These are phyloP conservation scores for Candida ascalaphidarum DNA, from an alignment of 805 yeast genomes.

Conservation along the genomic window DNA sequence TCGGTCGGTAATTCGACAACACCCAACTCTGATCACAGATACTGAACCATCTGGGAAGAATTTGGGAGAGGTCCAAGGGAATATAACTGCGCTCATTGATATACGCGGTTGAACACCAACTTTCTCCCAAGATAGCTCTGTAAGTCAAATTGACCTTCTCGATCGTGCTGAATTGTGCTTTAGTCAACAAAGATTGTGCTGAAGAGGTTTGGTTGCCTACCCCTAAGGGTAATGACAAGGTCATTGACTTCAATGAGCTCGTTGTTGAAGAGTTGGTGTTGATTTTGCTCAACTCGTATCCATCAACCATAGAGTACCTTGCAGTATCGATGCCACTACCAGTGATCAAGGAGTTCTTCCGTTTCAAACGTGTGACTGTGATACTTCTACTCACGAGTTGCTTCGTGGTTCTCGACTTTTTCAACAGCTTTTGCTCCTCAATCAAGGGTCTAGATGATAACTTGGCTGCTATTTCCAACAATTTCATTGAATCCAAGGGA, in stretches of 20 bases:
- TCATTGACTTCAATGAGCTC: slow-evolving; percentile 29
- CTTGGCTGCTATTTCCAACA: slow-evolving; percentile 56
- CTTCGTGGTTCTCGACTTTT: slow-evolving; percentile 6
- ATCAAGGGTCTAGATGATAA: slow-evolving; percentile 48
- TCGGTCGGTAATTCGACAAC: slow-evolving; percentile 42
- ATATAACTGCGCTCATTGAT: slow-evolving; percentile 21
- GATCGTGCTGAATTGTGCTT: slow-evolving; percentile 31
- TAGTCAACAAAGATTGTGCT: slow-evolving; percentile 28
- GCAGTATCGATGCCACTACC: slow-evolving; percentile 16
- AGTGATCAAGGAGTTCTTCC: slow-evolving; percentile 28
- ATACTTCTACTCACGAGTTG: slow-evolving; percentile 52
- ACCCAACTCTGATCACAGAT: slow-evolving; percentile 53
- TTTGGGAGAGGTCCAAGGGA: slow-evolving; percentile 20
- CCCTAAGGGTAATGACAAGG: slow-evolving; percentile 35
- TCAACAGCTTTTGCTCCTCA: slow-evolving; percentile 21
- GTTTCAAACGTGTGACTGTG: slow-evolving; percentile 21
- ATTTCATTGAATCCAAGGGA: slow-evolving; percentile 57
- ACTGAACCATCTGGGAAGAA: slow-evolving; percentile 40
- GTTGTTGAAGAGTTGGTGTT: slow-evolving; percentile 39
- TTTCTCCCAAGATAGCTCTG: slow-evolving; percentile 41
- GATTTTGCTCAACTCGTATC: slow-evolving; percentile 45
- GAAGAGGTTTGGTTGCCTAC: slow-evolving; percentile 35
- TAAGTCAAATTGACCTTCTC: slow-evolving; percentile 45
- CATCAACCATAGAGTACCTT: slow-evolving; percentile 45
- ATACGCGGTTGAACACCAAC: slow-evolving; percentile 34